phyloP scores from a whole-genome alignment of 345 rosid species.

The Salix dunnii region DNA sequence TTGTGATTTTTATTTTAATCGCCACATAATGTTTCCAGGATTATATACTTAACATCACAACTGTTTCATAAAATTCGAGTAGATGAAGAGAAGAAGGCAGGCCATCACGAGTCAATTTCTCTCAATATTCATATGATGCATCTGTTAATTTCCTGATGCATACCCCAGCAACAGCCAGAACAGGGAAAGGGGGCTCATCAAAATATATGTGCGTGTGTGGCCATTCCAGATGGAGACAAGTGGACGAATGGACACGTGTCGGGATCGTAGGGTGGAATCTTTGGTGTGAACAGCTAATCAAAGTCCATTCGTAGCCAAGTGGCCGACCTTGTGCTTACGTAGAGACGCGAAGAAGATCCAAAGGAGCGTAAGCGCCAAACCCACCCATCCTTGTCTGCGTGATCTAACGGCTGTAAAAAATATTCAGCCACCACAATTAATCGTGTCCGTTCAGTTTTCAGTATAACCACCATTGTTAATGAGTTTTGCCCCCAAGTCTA shows the following conservation, averaged over 20 bases:
- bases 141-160: background rate
- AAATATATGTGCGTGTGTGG: background rate
- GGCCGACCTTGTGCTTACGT: constrained; percentile 31
- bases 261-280: background rate
- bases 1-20: background rate
- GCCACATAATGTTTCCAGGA: too few relatives aligned
- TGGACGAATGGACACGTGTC: constrained; percentile 10
- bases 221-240: constrained; percentile 8
- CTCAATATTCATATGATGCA: background rate
- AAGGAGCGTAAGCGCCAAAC: constrained; percentile 49
- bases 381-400: constrained; percentile 28
- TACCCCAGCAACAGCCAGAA: background rate
- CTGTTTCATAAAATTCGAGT: too few relatives aligned
- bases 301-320: constrained; percentile 13
- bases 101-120: background rate
- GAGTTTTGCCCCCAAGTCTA: constrained; percentile 23
- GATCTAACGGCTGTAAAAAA: constrained; percentile 26
- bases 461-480: constrained; percentile 25
- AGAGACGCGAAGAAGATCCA: constrained; percentile 31
- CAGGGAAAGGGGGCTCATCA: background rate
- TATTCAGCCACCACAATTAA: constrained; percentile 36
- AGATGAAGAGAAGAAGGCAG: too few relatives aligned
- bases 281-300: constrained; percentile 8
- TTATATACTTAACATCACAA: too few relatives aligned
- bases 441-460: constrained; percentile 26